These are phyloP conservation scores for Guadua angustifolia DNA, from an alignment of 176 grass and related monocot genomes.

Conservation along the genomic window DNA sequence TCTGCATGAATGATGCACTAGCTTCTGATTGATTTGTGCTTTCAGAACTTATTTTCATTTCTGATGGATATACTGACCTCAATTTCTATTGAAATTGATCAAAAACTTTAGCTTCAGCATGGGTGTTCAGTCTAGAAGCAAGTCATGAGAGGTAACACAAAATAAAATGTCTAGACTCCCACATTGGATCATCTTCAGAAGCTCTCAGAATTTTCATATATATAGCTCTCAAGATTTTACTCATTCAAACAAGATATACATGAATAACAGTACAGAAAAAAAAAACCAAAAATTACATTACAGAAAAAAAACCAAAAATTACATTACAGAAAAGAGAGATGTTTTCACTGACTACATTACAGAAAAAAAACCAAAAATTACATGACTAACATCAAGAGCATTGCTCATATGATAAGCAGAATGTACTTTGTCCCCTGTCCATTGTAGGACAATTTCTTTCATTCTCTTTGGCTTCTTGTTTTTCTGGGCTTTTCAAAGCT, in stretches of 20 bases:
- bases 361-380: slow-evolving; percentile 19
- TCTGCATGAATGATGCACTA: too few species aligned
- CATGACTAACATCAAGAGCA: slow-evolving; percentile 4
- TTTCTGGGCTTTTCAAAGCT: slow-evolving; percentile 29
- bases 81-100: slow-evolving; percentile 70
- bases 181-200: neutral
- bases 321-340: slow-evolving; percentile 16
- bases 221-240: slow-evolving; percentile 13
- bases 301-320: too few species aligned
- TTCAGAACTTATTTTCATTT: too few species aligned
- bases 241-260: slow-evolving; percentile 25
- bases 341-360: neutral
- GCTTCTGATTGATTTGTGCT: too few species aligned
- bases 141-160: neutral
- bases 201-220: slow-evolving; percentile 21
- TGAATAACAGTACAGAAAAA: too few species aligned
- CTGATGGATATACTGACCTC: slow-evolving; percentile 73
- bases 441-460: slow-evolving; percentile 24
- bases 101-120: neutral
- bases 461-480: slow-evolving; percentile 5
- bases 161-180: slow-evolving; percentile 13
- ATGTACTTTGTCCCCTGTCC: neutral
- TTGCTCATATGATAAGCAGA: slow-evolving; percentile 32
- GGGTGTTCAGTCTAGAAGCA: neutral
- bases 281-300: too few species aligned